Percentiles rank a stretch among this genome's conserved stretches.
These are phyloP conservation scores for Venturia nashicola DNA, from an alignment of 2,329 filamentous ascomycete species.

Conservation along the genomic window DNA sequence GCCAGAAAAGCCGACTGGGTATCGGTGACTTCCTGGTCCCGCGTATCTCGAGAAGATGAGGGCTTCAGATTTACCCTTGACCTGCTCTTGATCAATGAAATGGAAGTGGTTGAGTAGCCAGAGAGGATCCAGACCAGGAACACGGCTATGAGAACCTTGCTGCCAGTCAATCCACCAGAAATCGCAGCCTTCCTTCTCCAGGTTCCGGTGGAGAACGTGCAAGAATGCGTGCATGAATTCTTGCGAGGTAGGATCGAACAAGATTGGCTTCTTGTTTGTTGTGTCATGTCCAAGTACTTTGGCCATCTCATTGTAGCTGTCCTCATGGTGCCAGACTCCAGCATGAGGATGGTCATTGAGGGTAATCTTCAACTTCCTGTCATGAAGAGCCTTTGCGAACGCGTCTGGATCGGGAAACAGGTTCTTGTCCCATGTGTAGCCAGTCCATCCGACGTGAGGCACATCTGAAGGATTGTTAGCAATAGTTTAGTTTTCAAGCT, in stretches of 20 bases:
- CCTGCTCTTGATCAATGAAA: conserved; percentile 37
- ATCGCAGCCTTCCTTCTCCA: conserved; percentile 46
- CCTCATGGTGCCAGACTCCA: conserved; percentile 45
- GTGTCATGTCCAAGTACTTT: conserved; percentile 40
- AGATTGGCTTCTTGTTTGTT: conserved; percentile 35
- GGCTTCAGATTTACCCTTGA: conserved; percentile 29
- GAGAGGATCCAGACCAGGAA: conserved; percentile 48
- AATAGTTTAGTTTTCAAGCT: no score
- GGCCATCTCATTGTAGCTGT: conserved; percentile 43
- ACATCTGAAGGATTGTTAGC: conserved; percentile 13
- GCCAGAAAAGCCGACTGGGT: conserved; percentile 53
- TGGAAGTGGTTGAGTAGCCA: conserved; percentile 57
- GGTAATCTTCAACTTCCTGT: conserved; percentile 40
- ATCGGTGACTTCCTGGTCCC: conserved; percentile 50
- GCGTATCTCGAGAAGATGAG: conserved; percentile 50
- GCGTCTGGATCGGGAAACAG: conserved; percentile 43
- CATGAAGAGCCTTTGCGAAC: conserved; percentile 41
- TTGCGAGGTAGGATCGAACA: conserved; percentile 42
- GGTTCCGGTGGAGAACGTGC: conserved; percentile 40
- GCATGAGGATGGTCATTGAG: conserved; percentile 52
- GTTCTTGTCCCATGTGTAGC: conserved; percentile 49
- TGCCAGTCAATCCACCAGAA: conserved; percentile 63
- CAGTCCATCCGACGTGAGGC: conserved; percentile 39
- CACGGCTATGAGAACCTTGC: conserved; percentile 42
- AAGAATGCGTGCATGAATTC: conserved; percentile 48